Evolutionary conservation across 2,329 filamentous ascomycete species (phyloP).

Genomic region (Aureobasidium leucospermi): DNA sequence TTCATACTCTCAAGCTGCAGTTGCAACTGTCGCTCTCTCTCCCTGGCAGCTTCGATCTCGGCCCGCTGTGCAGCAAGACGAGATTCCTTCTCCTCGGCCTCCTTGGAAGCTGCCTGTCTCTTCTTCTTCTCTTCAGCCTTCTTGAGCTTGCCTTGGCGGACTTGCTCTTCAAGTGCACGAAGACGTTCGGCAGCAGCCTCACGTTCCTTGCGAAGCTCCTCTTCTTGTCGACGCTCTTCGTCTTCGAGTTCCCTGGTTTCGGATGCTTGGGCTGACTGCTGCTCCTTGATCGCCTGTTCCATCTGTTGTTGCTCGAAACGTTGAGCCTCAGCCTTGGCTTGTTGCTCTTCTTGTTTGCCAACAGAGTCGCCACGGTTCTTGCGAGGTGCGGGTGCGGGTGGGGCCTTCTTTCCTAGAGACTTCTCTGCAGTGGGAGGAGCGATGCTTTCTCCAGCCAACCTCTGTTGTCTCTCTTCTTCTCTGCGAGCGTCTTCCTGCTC

Average conservation of each 20-base stretch:
- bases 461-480: slow-evolving; percentile 77
- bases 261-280: slow-evolving; percentile 68
- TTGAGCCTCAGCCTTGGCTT: slow-evolving; percentile 50
- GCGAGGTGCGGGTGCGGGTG: slow-evolving; percentile 63
- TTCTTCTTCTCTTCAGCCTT: slow-evolving; percentile 93
- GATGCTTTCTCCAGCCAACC: slow-evolving; percentile 69
- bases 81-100: slow-evolving; percentile 81
- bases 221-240: slow-evolving; percentile 66
- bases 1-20: slow-evolving; percentile 74
- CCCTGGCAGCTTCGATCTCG: slow-evolving; percentile 84
- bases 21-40: slow-evolving; percentile 83
- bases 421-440: slow-evolving; percentile 49
- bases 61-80: slow-evolving; percentile 77
- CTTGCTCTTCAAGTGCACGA: slow-evolving; percentile 86
- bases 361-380: slow-evolving; percentile 55
- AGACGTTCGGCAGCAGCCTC: slow-evolving; percentile 76
- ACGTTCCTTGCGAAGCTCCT: slow-evolving; percentile 71
- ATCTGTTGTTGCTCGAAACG: slow-evolving; percentile 50
- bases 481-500: slow-evolving; percentile 90
- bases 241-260: slow-evolving; percentile 72
- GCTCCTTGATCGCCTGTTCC: slow-evolving; percentile 53
- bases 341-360: slow-evolving; percentile 45
- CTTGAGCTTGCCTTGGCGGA: slow-evolving; percentile 85
- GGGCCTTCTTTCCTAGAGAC: slow-evolving; percentile 36
- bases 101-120: slow-evolving; percentile 79